A percentile compares a stretch with the other conserved stretches of the same genome.
phyloP scores from a whole-genome alignment of 371 early-diverging fungal species.

The Mortierella sp. region DNA sequence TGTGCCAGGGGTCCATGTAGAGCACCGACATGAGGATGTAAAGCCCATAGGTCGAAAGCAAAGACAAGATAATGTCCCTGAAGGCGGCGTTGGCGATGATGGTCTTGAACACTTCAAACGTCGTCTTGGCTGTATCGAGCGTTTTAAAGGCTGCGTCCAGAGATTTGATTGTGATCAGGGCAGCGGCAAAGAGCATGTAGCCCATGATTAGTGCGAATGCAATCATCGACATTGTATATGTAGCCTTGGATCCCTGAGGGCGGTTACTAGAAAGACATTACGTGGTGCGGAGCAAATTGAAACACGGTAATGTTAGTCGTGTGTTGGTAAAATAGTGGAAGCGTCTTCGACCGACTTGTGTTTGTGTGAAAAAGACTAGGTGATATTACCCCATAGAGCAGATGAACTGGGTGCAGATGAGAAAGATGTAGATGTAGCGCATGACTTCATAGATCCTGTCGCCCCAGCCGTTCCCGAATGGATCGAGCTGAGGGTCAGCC shows the following conservation, averaged over 20 bases:
- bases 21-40: conserved; percentile 83
- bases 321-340: too few relatives aligned
- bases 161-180: conserved; percentile 61
- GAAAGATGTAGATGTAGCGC: conserved; percentile 79
- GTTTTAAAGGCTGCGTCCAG: conserved; percentile 42
- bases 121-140: conserved; percentile 8
- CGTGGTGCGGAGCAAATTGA: neutral
- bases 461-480: conserved; percentile 77
- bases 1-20: conserved; percentile 94
- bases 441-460: conserved; percentile 71
- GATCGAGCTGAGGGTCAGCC: conserved; percentile 69
- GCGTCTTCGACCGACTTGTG: neutral
- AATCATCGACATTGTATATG: conserved; percentile 69
- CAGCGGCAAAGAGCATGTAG: conserved; percentile 69
- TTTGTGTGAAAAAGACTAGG: neutral
- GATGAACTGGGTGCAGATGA: conserved; percentile 84
- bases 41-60: conserved; percentile 88
- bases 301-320: neutral
- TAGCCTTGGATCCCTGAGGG: conserved; percentile 87
- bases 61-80: conserved; percentile 83
- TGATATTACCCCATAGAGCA: conserved; percentile 80
- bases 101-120: conserved; percentile 35
- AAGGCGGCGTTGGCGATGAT: conserved; percentile 67
- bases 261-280: conserved; percentile 68
- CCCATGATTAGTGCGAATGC: conserved; percentile 69